Percentiles rank a stretch among this genome's conserved stretches.
These are phyloP conservation scores for Pyrus bretschneideri DNA, from an alignment of 306 rosid species.

Conservation along the genomic window DNA sequence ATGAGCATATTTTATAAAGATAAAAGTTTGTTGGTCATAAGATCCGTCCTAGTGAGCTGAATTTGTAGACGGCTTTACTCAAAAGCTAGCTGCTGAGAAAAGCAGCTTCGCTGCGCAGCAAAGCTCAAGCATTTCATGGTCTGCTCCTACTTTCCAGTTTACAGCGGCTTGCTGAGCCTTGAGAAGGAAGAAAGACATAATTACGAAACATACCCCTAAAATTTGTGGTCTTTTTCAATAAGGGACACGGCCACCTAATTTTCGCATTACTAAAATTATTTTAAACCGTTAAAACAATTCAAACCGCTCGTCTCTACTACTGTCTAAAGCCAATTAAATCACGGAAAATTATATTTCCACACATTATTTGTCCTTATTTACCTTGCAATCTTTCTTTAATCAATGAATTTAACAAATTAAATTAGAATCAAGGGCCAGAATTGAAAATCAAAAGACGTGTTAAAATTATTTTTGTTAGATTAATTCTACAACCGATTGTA, in stretches of 20 bases:
- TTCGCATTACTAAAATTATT: background rate
- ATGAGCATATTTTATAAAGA: background rate
- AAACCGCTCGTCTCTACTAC: background rate
- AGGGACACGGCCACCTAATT: background rate
- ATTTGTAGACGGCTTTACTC: background rate
- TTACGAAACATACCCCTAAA: background rate
- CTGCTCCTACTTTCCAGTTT: background rate
- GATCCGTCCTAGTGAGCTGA: background rate
- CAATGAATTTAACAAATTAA: too few relatives aligned
- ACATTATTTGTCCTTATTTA: too few relatives aligned
- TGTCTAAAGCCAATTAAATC: background rate
- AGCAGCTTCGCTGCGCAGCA: too few relatives aligned
- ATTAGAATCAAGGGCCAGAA: too few relatives aligned
- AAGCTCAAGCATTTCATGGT: background rate
- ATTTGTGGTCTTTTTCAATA: background rate
- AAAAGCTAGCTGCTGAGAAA: background rate
- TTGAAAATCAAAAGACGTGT: too few relatives aligned
- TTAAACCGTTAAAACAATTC: too few relatives aligned
- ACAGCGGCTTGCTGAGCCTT: background rate
- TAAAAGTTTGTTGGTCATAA: background rate
- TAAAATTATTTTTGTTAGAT: too few relatives aligned
- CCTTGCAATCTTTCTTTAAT: too few relatives aligned
- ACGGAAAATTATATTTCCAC: too few relatives aligned
- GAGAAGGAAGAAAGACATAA: background rate
- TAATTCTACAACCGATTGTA: too few relatives aligned